A percentile compares a stretch with the other conserved stretches of the same genome.
phyloP scores from a whole-genome alignment of 2,329 filamentous ascomycete species.

The Rutstroemia sydowiana region DNA sequence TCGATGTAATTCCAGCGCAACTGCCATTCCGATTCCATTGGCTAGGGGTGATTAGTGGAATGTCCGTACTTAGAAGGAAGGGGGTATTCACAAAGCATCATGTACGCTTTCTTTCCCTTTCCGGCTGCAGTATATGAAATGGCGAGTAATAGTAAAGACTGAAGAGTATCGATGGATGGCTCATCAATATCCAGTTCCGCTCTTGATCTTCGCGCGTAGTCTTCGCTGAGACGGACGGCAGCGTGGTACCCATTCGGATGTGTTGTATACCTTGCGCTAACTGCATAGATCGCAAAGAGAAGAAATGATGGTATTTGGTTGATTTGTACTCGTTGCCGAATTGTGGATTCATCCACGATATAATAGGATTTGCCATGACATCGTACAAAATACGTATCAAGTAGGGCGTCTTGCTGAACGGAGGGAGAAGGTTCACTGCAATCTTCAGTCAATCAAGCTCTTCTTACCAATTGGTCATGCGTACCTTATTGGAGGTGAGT shows the following conservation, averaged over 20 bases:
- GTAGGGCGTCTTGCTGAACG: slow-evolving; percentile 52
- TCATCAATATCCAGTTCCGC: slow-evolving; percentile 70
- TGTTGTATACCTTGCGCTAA: slow-evolving; percentile 62
- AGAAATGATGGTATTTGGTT: slow-evolving; percentile 44
- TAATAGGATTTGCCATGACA: slow-evolving; percentile 78
- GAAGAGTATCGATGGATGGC: slow-evolving; percentile 69
- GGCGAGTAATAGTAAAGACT: slow-evolving; percentile 67
- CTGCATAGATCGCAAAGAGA: slow-evolving; percentile 50
- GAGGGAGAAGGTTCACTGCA: slow-evolving; percentile 39
- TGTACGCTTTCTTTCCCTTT: slow-evolving; percentile 77
- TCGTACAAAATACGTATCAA: slow-evolving; percentile 73
- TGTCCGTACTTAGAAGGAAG: neutral
- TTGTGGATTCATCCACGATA: slow-evolving; percentile 69
- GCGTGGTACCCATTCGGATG: slow-evolving; percentile 61
- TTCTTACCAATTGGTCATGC: slow-evolving; percentile 22
- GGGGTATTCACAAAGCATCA: slow-evolving; percentile 66
- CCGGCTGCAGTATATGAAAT: slow-evolving; percentile 71
- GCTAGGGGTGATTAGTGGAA: slow-evolving; percentile 43
- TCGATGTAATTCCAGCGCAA: slow-evolving; percentile 73
- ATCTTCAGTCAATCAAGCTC: slow-evolving; percentile 7
- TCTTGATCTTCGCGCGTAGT: slow-evolving; percentile 64
- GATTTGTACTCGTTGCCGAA: slow-evolving; percentile 63
- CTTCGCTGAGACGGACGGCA: slow-evolving; percentile 60
- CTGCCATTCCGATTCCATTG: slow-evolving; percentile 72
- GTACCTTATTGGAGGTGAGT: slow-evolving; percentile 38